Percentiles rank a stretch among this genome's conserved stretches.
Evolutionary conservation across 75 land plant genomes (phyloP).

Genomic region (Cupressus sempervirens): DNA sequence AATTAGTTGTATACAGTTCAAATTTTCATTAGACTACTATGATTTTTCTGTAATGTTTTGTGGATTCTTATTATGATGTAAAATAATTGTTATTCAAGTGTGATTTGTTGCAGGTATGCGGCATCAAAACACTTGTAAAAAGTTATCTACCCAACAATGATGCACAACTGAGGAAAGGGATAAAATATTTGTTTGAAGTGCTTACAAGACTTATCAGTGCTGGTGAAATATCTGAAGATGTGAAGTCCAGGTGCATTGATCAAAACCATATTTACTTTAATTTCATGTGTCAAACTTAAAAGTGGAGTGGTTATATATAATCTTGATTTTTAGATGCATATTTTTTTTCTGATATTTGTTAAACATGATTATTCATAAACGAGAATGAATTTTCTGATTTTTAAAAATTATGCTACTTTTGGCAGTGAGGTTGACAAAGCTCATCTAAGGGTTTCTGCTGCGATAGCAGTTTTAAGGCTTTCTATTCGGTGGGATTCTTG

Average conservation of each 20-base stretch:
- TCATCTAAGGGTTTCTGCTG: conserved; percentile 84
- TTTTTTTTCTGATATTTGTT: neutral
- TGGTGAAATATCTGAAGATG: conserved; percentile 69
- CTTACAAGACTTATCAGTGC: conserved; percentile 52
- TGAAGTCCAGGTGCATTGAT: conserved; percentile 62
- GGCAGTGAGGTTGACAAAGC: conserved; percentile 82
- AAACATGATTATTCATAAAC: neutral
- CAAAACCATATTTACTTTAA: neutral
- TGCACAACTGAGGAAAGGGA: conserved; percentile 69
- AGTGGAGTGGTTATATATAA: neutral
- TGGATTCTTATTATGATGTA: neutral
- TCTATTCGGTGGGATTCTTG: conserved; percentile 77
- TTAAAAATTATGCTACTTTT: conserved; percentile 3
- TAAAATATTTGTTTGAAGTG: conserved; percentile 53
- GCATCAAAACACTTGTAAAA: conserved; percentile 81
- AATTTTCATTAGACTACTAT: neutral
- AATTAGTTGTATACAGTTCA: neutral
- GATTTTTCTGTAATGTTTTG: neutral
- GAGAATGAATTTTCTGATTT: neutral
- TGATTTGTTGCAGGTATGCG: conserved; percentile 57
- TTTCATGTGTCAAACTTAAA: neutral
- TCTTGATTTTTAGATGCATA: neutral
- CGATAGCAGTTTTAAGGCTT: conserved; percentile 76
- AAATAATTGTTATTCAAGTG: neutral
- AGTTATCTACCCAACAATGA: conserved; percentile 88